Conservation (phyloP, 176 grass and related monocot genomes). For the Oryza punctata region DNA sequence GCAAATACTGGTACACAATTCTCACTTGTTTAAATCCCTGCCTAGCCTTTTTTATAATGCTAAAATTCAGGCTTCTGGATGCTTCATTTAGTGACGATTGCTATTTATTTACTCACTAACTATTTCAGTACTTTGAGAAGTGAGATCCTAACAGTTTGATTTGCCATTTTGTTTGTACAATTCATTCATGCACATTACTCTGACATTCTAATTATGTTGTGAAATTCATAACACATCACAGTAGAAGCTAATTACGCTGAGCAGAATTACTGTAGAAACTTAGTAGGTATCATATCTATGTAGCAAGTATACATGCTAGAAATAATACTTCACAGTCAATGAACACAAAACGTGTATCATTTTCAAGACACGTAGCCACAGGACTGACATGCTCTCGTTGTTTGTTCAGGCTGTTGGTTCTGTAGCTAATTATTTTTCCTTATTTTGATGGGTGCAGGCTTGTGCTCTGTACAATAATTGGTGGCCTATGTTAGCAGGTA, state of each 20-base stretch:
- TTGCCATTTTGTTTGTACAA: neutral
- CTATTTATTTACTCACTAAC: neutral
- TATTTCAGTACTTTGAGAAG: neutral
- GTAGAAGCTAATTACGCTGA: neutral
- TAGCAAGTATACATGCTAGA: no score
- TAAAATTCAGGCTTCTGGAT: neutral
- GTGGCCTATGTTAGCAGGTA: constrained; percentile 99
- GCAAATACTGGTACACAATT: constrained; percentile 78
- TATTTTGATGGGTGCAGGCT: constrained; percentile 56
- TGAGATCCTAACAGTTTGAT: neutral
- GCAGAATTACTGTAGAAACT: neutral
- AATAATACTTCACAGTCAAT: no score
- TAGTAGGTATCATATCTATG: neutral
- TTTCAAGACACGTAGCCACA: neutral
- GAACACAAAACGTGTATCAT: neutral
- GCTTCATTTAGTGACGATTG: neutral
- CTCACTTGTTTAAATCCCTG: neutral
- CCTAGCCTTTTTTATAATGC: neutral
- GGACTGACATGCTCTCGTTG: neutral
- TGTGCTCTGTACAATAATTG: constrained; percentile 98
- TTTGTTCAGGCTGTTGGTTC: neutral
- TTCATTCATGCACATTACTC: neutral
- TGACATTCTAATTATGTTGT: neutral
- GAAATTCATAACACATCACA: neutral
- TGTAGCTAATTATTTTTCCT: constrained; percentile 22